These are phyloP conservation scores for Solanum medicagineum DNA, from an alignment of 257 asterid species.

Conservation along the genomic window DNA sequence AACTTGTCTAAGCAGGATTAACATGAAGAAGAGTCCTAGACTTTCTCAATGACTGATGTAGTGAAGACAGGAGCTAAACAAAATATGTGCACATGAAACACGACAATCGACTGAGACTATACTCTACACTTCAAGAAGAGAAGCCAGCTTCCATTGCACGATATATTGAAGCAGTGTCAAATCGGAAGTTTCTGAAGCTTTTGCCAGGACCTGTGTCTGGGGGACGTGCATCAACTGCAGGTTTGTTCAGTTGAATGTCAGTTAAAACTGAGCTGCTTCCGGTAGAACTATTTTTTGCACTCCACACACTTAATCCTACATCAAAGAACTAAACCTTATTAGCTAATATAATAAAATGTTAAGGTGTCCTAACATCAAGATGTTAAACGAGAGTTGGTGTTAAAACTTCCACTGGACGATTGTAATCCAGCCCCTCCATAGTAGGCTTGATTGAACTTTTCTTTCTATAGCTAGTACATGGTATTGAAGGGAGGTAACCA, in stretches of 20 bases:
- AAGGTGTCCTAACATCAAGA: neutral
- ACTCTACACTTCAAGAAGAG: slow-evolving; percentile 15
- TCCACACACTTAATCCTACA: slow-evolving; percentile 67
- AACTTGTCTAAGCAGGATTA: neutral
- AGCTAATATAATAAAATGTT: neutral
- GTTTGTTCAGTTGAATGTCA: slow-evolving; percentile 39
- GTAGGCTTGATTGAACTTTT: neutral
- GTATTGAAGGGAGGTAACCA: neutral
- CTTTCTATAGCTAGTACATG: neutral
- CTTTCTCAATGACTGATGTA: neutral
- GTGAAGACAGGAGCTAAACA: neutral
- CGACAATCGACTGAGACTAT: neutral
- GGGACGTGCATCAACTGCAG: slow-evolving; percentile 22
- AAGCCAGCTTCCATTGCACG: slow-evolving; percentile 61
- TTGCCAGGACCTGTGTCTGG: slow-evolving; percentile 29
- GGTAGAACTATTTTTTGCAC: slow-evolving; percentile 43
- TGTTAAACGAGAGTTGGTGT: neutral
- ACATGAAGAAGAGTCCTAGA: neutral
- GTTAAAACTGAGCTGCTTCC: slow-evolving; percentile 40
- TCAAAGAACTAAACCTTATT: neutral
- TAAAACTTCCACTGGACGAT: neutral
- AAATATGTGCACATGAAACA: slow-evolving; percentile 9
- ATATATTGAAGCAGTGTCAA: slow-evolving; percentile 47
- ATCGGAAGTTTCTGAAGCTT: slow-evolving; percentile 63
- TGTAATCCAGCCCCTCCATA: neutral